These are phyloP conservation scores for Clohesyomyces aquaticus DNA, from an alignment of 495 filamentous ascomycete species.

Conservation along the genomic window DNA sequence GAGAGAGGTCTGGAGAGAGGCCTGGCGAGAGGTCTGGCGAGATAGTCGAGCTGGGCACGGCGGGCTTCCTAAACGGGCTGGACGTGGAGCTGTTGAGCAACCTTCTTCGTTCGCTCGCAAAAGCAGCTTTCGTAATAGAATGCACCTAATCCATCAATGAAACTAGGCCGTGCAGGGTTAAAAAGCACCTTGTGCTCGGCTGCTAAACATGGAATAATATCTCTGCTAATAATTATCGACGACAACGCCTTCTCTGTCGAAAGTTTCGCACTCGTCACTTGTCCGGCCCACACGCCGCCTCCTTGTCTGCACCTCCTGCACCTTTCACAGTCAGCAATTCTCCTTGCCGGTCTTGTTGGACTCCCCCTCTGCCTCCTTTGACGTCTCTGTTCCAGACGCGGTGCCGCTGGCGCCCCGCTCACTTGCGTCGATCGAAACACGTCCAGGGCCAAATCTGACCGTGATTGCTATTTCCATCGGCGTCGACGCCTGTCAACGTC, in stretches of 20 bases:
- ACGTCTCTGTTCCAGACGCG: constrained; percentile 9
- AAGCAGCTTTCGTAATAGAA: constrained; percentile 32
- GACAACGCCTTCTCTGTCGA: constrained; percentile 5
- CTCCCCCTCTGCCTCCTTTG: too few relatives aligned
- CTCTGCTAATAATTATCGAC: constrained; percentile 29
- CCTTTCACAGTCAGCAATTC: constrained; percentile 18
- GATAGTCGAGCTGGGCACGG: too few relatives aligned
- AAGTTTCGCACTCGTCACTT: background rate
- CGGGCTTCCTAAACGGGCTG: too few relatives aligned
- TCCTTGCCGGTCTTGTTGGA: background rate
- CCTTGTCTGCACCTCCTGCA: constrained; percentile 19
- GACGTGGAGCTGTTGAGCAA: too few relatives aligned
- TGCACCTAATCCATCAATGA: constrained; percentile 21
- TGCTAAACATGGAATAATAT: constrained; percentile 35
- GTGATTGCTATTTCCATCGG: constrained; percentile 29
- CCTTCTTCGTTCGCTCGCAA: too few relatives aligned
- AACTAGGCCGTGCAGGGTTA: constrained; percentile 29
- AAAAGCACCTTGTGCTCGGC: constrained; percentile 12
- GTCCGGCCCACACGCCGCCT: too few relatives aligned
- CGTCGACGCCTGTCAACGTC: constrained; percentile 8
- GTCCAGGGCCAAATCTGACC: constrained; percentile 24
- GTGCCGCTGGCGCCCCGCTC: constrained; percentile 21
- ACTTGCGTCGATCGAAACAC: constrained; percentile 31
- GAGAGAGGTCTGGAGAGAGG: too few relatives aligned
- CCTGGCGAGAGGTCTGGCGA: too few relatives aligned